Base-by-base conservation (phyloP, 1,284 basidiomycete genomes). In the Cryptococcus maquisensis region DNA sequence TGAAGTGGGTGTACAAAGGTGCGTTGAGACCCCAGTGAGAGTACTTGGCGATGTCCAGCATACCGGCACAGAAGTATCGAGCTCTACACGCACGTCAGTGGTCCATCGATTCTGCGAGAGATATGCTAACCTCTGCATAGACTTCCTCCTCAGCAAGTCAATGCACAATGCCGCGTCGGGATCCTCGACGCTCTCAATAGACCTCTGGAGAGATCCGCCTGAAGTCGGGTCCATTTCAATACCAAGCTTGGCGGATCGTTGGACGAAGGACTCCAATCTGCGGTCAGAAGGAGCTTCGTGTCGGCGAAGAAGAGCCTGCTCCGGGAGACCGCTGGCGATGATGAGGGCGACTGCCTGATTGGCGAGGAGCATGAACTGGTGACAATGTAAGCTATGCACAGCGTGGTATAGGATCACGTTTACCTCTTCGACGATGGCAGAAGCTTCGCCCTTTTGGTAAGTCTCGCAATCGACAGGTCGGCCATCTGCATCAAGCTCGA, bases 21-120 rank as follows among this genome's bases (percentile, higher is more conserved):
- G 85, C 80, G 66, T 87, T 95, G 65, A 98, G 81, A 1, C 93
- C 86, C 73, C 90, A 98, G 78, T 99, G 96, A 36, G 83, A 79
- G 73, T 98, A 99, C 79, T 98, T 98, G 43, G 93, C 90, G 69
- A 98, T 98, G 77, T 99, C 96, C 64, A 98, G 82, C 91, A 98
- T 96, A 62, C 96, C 96, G 24, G 94, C 85, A 73, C 95, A 98
- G 84, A 97, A 98, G 78, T 98, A 98, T 74, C 94, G 94, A 60
- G 96, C 90, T 50, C 86, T 84, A 57, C 87, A 18, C 15, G 43
- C 32, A 13, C 28, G 28, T 32, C n/a, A 15, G 39, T 16, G n/a
- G 39, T 8, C 13, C 24, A 21, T 16, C 44, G 35, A n/a, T n/a
- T n/a, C 16, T 1, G 26, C 6, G 24, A 53, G 39, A 9, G 7